Evolutionary conservation across 2,329 filamentous ascomycete species (phyloP).

Genomic region (Fusarium avenaceum): DNA sequence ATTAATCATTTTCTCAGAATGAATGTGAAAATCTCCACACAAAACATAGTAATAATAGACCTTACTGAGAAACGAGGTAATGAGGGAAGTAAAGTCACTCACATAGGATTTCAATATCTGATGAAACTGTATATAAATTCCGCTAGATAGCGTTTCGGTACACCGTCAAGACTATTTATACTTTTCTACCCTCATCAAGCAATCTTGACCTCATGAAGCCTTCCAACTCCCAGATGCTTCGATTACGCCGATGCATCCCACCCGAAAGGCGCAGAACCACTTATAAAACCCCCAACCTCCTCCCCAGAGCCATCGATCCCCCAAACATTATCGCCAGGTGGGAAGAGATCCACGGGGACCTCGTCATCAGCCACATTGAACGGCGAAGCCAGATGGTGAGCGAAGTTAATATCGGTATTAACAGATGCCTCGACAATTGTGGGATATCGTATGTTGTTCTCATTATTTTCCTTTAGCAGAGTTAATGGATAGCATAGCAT

Average conservation of each 20-base stretch:
- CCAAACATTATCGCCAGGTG: accelerated
- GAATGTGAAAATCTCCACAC: too few relatives aligned
- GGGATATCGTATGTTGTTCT: not conserved
- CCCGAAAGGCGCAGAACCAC: not conserved
- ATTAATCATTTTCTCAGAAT: too few relatives aligned
- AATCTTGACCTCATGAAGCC: accelerated
- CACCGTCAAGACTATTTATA: too few relatives aligned
- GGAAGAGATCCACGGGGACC: not conserved
- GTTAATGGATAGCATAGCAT: not conserved
- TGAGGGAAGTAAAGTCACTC: too few relatives aligned
- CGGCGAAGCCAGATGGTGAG: not conserved
- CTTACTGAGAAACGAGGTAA: too few relatives aligned
- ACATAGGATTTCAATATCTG: too few relatives aligned
- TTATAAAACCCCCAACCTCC: not conserved
- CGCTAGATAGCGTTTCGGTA: too few relatives aligned
- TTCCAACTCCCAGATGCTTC: accelerated
- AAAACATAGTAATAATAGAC: too few relatives aligned
- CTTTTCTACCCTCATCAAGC: too few relatives aligned
- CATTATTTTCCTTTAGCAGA: accelerated
- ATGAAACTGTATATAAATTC: too few relatives aligned
- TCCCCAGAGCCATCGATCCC: accelerated
- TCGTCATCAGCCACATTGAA: not conserved
- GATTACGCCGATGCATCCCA: not conserved
- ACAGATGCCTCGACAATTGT: not conserved
- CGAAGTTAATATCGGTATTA: not conserved